Base-by-base conservation (phyloP, 2,329 filamentous ascomycete species). In the Monilinia fructigena region DNA sequence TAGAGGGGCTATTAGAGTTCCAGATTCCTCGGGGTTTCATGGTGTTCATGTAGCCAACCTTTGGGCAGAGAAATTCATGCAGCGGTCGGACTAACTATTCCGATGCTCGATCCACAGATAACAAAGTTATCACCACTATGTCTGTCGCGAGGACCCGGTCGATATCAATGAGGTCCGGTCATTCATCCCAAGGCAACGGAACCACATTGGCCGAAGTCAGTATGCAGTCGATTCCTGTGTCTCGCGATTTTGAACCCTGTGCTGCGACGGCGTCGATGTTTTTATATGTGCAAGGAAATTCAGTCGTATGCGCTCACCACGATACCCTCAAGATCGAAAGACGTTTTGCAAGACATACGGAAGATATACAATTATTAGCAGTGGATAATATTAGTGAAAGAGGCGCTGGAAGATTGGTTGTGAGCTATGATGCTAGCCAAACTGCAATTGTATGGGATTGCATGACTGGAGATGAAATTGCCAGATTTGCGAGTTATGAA, bases 371-470 rank as follows among this genome's bases (percentile, higher is more conserved):
- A 65, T 84, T 97, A 74, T 86, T 99, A 65, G 89, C 89, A 0
- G 93, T 96, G 63, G 95, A 99, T 77, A 98, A 93, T 75, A 87
- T 91, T 66, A 97, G 93, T 77, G 93, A 97, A 72, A 82, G 87
- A 68, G 93, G 93, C 3, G 89, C 89, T 0, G 95, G 94, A 38
- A 85, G 93, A 70, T 80, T 96, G 68, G 93, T 96, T 2, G 92
- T 97, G 69, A 98, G 93, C 80, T 97, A 97, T 75, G 95, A 99
- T 81, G 86, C 86, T 23, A 89, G 92, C 48, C 91, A 94, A 77
- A 97, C 92, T 0, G 92, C 93, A 4, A 97, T 98, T 75, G 92
- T 98, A 10, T 99, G 95, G 95, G 94, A 99, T 79, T 83, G 97
- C 68, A 87, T 96, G 80, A 96, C 92, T 0, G 95, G 95, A 59